phyloP scores from a whole-genome alignment of 768 basidiomycete genomes.

The Dioszegia hungarica region DNA sequence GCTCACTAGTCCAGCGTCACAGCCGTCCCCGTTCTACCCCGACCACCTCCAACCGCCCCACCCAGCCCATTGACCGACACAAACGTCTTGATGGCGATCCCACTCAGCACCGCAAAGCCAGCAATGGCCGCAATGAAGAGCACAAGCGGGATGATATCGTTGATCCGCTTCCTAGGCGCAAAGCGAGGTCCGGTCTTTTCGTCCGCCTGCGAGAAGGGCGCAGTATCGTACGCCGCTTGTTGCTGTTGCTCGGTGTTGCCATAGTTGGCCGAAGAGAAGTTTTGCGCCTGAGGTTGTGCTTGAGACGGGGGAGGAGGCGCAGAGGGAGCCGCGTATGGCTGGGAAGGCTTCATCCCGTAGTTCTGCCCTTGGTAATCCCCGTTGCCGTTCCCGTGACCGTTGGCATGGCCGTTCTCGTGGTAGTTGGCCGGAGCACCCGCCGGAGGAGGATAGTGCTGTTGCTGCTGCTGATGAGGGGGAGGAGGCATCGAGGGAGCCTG shows the following conservation, averaged over 20 bases:
- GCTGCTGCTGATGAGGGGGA: not conserved
- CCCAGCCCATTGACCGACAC: constrained; percentile 63
- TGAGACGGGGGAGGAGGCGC: constrained; percentile 9
- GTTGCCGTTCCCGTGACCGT: not conserved
- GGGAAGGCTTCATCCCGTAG: constrained; percentile 37
- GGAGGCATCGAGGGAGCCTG: not conserved
- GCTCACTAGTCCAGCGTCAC: constrained; percentile 66
- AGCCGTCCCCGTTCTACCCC: constrained; percentile 53
- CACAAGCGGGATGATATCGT: constrained; percentile 67
- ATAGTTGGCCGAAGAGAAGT: no score
- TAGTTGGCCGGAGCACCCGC: not conserved
- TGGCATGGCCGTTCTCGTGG: not conserved
- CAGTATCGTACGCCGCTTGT: constrained; percentile 29
- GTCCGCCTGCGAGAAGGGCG: constrained; percentile 37
- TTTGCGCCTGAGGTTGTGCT: constrained; percentile 3
- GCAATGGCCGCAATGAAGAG: constrained; percentile 69
- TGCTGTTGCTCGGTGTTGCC: not conserved
- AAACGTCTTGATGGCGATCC: constrained; percentile 62
- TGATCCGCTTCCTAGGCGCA: constrained; percentile 59
- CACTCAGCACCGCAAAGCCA: constrained; percentile 66
- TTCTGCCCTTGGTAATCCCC: not conserved
- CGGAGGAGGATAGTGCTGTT: constrained; percentile 5
- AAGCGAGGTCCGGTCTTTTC: constrained; percentile 47
- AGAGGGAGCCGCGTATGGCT: no score
- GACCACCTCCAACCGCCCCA: constrained; percentile 59